These are phyloP conservation scores for Saturnispora gosingensis DNA, from an alignment of 805 yeast genomes.

Conservation along the genomic window DNA sequence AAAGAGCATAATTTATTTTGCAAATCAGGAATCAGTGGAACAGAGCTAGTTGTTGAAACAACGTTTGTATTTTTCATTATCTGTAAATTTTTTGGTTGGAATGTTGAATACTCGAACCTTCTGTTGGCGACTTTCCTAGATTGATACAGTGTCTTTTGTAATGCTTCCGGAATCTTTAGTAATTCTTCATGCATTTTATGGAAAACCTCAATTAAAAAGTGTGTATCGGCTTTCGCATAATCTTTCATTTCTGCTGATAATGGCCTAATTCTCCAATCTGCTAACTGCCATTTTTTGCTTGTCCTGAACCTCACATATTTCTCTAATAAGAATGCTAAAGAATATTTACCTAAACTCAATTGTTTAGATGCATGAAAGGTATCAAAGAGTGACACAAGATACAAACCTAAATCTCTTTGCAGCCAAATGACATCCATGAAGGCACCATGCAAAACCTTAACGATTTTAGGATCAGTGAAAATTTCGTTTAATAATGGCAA, in stretches of 20 bases:
- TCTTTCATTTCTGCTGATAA: conserved; percentile 62
- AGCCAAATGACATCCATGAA: conserved; percentile 95
- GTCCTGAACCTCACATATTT: conserved; percentile 75
- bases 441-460: conserved; percentile 94
- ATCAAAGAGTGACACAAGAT: conserved; percentile 83
- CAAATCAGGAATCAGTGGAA: conserved; percentile 20
- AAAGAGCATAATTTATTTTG: conserved; percentile 34
- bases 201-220: conserved; percentile 73
- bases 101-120: conserved; percentile 73
- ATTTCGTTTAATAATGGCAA: conserved; percentile 57
- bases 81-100: conserved; percentile 34
- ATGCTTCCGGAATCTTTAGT: conserved; percentile 32
- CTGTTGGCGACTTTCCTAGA: conserved; percentile 74
- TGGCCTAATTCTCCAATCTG: conserved; percentile 95
- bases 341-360: conserved; percentile 71
- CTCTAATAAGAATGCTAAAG: conserved; percentile 79
- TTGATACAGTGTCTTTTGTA: conserved; percentile 57
- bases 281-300: conserved; percentile 87
- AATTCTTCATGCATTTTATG: conserved; percentile 62
- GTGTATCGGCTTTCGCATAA: conserved; percentile 94
- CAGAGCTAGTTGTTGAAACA: conserved; percentile 24
- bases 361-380: conserved; percentile 83
- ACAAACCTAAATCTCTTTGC: conserved; percentile 89
- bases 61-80: conserved; percentile 17
- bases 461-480: conserved; percentile 70